Conservation (phyloP, 352 stramenopile species). For the Phytophthora chlamydospora region DNA sequence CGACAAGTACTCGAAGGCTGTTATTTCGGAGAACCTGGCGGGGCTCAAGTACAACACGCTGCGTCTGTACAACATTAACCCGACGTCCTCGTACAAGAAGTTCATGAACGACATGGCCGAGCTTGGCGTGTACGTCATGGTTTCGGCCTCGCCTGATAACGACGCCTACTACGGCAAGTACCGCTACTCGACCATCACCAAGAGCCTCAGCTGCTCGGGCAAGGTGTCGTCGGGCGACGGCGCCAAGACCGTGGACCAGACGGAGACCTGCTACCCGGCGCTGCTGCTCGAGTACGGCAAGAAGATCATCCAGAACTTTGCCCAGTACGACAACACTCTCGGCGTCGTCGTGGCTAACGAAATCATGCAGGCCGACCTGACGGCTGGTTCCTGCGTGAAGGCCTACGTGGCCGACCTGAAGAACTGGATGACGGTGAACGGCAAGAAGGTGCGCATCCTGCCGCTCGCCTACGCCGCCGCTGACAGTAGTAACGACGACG, state of each 20-base stretch:
- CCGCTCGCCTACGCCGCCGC: slow-evolving; percentile 83
- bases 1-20: slow-evolving; percentile 80
- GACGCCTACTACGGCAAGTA: slow-evolving; percentile 89
- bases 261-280: slow-evolving; percentile 84
- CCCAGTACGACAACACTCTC: slow-evolving; percentile 88
- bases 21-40: slow-evolving; percentile 68
- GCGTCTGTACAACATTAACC: slow-evolving; percentile 90
- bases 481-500: slow-evolving; percentile 72
- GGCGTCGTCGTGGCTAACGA: slow-evolving; percentile 87
- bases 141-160: slow-evolving; percentile 82
- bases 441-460: slow-evolving; percentile 81
- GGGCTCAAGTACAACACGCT: slow-evolving; percentile 86
- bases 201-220: slow-evolving; percentile 60
- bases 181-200: slow-evolving; percentile 79
- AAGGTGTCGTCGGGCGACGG: slow-evolving; percentile 43
- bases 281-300: slow-evolving; percentile 89
- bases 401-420: slow-evolving; percentile 85
- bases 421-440: slow-evolving; percentile 89
- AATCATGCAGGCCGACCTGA: slow-evolving; percentile 87
- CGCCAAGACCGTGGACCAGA: slow-evolving; percentile 62
- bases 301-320: slow-evolving; percentile 90
- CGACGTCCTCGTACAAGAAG: slow-evolving; percentile 76
- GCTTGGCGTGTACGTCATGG: slow-evolving; percentile 82
- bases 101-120: slow-evolving; percentile 88
- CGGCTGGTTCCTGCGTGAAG: slow-evolving; percentile 81